Evolutionary conservation across 495 filamentous ascomycete genomes (phyloP).

Genomic region (Penicillium alfredii): DNA sequence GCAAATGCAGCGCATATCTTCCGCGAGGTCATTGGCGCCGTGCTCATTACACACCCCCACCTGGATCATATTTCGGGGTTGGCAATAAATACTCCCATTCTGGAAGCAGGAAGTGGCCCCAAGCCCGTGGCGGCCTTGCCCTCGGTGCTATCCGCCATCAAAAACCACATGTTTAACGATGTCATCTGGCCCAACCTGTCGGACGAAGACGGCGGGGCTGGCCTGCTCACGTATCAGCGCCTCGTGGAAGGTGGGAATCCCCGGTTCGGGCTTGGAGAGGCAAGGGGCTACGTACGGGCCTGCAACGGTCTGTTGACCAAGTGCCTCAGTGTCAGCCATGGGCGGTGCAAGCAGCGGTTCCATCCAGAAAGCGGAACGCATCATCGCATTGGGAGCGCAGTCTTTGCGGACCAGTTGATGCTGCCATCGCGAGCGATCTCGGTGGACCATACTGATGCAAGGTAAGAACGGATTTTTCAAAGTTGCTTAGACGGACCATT

Average conservation of each 20-base stretch:
- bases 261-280: constrained; percentile 67
- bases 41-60: constrained; percentile 90
- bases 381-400: constrained; percentile 51
- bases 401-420: constrained; percentile 34
- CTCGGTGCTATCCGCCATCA: constrained; percentile 79
- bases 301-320: constrained; percentile 76
- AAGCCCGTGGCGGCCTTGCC: constrained; percentile 83
- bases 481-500: too few species aligned
- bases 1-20: constrained; percentile 79
- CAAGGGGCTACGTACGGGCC: constrained; percentile 75
- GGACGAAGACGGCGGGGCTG: constrained; percentile 91
- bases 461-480: too few species aligned
- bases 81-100: constrained; percentile 82
- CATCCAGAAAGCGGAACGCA: constrained; percentile 40
- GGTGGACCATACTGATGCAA: constrained; percentile 26
- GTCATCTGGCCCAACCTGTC: constrained; percentile 96
- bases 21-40: constrained; percentile 71
- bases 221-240: constrained; percentile 84
- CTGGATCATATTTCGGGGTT: constrained; percentile 89
- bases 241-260: constrained; percentile 82
- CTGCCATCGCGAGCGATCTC: constrained; percentile 27
- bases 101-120: constrained; percentile 63
- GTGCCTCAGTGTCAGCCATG: constrained; percentile 76
- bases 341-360: constrained; percentile 72
- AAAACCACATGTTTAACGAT: constrained; percentile 93